Base-by-base conservation (phyloP, 176 grass and related monocot species). In the Zea mays region DNA sequence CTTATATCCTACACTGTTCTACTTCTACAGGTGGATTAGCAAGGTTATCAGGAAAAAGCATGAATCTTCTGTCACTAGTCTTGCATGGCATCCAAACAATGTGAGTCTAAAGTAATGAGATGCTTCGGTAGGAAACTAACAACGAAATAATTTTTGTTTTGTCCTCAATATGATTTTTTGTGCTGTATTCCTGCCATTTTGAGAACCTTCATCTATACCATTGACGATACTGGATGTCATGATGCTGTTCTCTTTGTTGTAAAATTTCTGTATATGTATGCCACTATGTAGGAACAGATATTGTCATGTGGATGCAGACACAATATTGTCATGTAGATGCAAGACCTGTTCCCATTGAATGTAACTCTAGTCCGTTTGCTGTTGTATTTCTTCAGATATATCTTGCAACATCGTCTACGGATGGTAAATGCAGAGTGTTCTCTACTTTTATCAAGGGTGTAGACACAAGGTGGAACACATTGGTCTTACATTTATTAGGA, bases 31-130 rank as follows among this genome's bases (percentile, higher is more conserved):
- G 96, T 99, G 96, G 96, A 90, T 95, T 73, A 99, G 96, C 79
- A 99, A 99, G 73, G 83, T 95, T 81, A 92, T 99, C 56, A 88
- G 96, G 81, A 99, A 95, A 86, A 99, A 79, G 48, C 96, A 99
- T 83, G 88, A 92, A 85, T 99, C 96, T 76, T 95, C 96, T 83
- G 92, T 99, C 57, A 99, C 92, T 75, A 87, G 78, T 89, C 50
- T 99, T 15, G 89, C 96, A 2, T 99, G 96, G 96, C 96, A 99
- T 95, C 96, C 96, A 79, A 92, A 99, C 72, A 99, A 99, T 85
- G 96, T 99, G 79, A 81, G 91, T 62, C 10, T 46, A 61, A 79
- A 57, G 48, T 56, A 45, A 15, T 43, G 8, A 6, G 49, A 65
- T 10, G 54, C 5, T 74, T 61, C 43, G n/a, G 45, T 86, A 54